Evolutionary conservation across 345 rosid genomes (phyloP).

Genomic region (Sonneratia alba): DNA sequence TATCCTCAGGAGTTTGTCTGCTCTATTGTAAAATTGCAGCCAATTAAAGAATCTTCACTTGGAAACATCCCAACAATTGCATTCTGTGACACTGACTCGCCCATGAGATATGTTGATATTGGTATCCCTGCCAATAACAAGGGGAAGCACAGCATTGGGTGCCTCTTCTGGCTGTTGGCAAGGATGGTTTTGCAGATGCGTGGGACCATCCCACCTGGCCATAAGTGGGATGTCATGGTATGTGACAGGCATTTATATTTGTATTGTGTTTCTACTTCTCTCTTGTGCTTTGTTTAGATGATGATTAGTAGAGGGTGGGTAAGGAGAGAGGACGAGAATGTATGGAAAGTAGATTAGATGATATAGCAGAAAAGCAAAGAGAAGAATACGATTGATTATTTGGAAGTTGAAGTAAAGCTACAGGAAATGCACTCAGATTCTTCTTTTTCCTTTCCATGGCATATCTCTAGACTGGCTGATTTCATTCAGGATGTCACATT

Average conservation of each 20-base stretch:
- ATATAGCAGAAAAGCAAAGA: neutral
- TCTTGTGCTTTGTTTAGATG: neutral
- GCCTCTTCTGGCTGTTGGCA: slow-evolving; percentile 75
- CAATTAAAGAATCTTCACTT: slow-evolving; percentile 84
- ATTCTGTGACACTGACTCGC: slow-evolving; percentile 86
- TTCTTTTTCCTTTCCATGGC: neutral
- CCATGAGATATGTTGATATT: slow-evolving; percentile 74
- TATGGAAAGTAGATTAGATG: neutral
- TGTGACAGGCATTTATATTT: neutral
- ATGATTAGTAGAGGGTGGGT: neutral
- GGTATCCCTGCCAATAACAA: slow-evolving; percentile 92
- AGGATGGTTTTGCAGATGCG: slow-evolving; percentile 94
- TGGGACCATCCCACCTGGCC: slow-evolving; percentile 51
- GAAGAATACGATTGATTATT: too few species aligned
- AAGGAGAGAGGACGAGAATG: neutral
- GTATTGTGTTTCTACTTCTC: neutral
- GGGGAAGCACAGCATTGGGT: slow-evolving; percentile 88
- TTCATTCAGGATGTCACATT: neutral
- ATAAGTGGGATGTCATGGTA: slow-evolving; percentile 2
- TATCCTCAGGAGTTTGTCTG: neutral
- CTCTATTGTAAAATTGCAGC: slow-evolving; percentile 29
- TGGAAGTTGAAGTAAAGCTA: neutral
- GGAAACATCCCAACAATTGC: slow-evolving; percentile 91
- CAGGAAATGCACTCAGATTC: neutral
- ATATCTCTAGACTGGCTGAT: neutral